These are phyloP conservation scores for Solanum peruvianum DNA, from an alignment of 257 asterid genomes.

Conservation along the genomic window DNA sequence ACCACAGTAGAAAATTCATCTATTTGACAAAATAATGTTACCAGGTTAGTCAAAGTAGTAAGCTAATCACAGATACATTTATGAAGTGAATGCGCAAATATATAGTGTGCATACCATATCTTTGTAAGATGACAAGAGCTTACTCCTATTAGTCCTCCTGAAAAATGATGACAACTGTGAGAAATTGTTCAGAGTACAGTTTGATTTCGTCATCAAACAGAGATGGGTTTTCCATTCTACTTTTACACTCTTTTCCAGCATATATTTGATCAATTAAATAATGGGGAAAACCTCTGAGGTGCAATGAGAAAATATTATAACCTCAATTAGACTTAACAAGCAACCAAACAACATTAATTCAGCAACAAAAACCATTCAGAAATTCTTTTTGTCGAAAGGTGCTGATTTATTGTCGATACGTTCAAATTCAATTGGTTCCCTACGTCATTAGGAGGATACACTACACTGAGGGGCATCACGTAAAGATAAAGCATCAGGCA, in stretches of 20 bases:
- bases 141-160: constrained; percentile 49
- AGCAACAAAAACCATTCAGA: neutral
- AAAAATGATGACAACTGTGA: neutral
- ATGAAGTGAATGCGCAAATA: neutral
- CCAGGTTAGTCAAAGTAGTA: neutral
- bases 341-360: neutral
- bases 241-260: neutral
- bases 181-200: neutral
- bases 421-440: neutral
- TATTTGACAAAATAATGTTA: neutral
- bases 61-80: neutral
- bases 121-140: constrained; percentile 50
- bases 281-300: neutral
- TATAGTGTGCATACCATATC: constrained; percentile 41
- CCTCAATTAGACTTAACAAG: neutral
- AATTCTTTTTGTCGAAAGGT: neutral
- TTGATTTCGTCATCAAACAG: neutral
- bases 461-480: neutral
- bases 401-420: neutral
- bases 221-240: neutral
- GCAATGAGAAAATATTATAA: neutral
- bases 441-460: neutral
- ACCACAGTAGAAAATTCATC: neutral
- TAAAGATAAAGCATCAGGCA: neutral
- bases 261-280: neutral